These are phyloP conservation scores for Leishmania guyanensis DNA, from an alignment of 208 protist genomes.

Conservation along the genomic window DNA sequence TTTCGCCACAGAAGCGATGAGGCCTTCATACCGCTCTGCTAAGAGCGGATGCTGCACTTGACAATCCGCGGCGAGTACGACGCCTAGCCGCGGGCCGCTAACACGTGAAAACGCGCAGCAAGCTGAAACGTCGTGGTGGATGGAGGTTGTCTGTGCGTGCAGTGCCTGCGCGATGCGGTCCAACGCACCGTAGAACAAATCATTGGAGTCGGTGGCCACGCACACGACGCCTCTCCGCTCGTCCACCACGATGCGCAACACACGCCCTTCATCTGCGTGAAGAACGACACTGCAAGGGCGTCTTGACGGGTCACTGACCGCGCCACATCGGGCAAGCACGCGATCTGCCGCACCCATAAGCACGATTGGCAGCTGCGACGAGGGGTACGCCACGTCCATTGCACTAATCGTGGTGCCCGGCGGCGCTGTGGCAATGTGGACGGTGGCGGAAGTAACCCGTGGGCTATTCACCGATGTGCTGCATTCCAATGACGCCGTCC, in stretches of 20 bases:
- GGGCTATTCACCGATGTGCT: neutral
- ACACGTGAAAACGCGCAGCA: neutral
- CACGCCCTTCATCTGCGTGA: slow-evolving; percentile 12
- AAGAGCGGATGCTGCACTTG: slow-evolving; percentile 7
- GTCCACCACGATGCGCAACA: slow-evolving; percentile 27
- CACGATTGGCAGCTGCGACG: neutral
- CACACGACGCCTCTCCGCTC: slow-evolving; percentile 1
- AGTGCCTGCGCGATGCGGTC: neutral
- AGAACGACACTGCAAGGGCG: slow-evolving; percentile 10
- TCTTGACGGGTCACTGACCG: neutral
- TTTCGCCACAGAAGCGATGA: neutral
- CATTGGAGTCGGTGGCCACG: slow-evolving; percentile 28
- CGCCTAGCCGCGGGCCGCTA: slow-evolving; percentile 35
- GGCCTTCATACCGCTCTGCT: neutral
- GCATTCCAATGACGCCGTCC: neutral
- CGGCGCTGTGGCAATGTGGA: slow-evolving; percentile 6
- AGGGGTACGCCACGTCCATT: neutral
- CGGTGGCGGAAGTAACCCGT: neutral
- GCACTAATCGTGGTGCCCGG: slow-evolving; percentile 18
- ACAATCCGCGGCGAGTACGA: slow-evolving; percentile 53
- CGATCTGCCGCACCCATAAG: slow-evolving; percentile 29
- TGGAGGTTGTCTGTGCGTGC: neutral
- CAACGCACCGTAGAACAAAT: slow-evolving; percentile 5
- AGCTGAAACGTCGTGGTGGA: neutral
- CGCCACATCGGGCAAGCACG: slow-evolving; percentile 13